Evolutionary conservation across 2,329 filamentous ascomycete genomes (phyloP).

Genomic region (Sporothrix phasma): DNA sequence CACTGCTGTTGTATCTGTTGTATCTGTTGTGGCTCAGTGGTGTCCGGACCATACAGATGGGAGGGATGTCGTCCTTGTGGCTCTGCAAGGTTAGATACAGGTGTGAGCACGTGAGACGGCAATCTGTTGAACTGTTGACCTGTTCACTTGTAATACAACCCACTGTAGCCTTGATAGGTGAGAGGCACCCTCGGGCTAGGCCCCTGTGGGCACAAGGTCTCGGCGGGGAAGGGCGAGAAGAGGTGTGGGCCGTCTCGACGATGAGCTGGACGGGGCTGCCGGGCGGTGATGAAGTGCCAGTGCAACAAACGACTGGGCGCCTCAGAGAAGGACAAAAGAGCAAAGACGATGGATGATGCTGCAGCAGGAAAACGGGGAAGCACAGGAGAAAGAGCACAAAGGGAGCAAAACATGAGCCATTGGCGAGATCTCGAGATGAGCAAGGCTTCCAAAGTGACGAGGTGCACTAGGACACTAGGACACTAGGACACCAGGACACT

Average conservation of each 20-base stretch:
- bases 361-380: neutral
- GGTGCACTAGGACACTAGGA: no score
- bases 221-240: neutral
- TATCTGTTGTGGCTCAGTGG: neutral
- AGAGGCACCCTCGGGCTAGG: neutral
- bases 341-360: neutral
- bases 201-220: constrained; percentile 1
- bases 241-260: neutral
- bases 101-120: neutral
- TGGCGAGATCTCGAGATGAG: neutral
- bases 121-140: neutral
- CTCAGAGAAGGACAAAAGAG: constrained; percentile 2
- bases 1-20: neutral
- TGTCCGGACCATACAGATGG: neutral
- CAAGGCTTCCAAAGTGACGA: neutral
- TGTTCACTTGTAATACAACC: no score
- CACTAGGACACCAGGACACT: no score
- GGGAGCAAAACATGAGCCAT: neutral
- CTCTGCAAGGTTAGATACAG: neutral
- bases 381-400: neutral
- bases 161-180: no score
- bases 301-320: neutral
- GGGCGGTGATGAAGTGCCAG: no score
- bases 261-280: no score
- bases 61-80: neutral